These are phyloP conservation scores for Helicocarpus griseus DNA, from an alignment of 2,329 filamentous ascomycete genomes.

Conservation along the genomic window DNA sequence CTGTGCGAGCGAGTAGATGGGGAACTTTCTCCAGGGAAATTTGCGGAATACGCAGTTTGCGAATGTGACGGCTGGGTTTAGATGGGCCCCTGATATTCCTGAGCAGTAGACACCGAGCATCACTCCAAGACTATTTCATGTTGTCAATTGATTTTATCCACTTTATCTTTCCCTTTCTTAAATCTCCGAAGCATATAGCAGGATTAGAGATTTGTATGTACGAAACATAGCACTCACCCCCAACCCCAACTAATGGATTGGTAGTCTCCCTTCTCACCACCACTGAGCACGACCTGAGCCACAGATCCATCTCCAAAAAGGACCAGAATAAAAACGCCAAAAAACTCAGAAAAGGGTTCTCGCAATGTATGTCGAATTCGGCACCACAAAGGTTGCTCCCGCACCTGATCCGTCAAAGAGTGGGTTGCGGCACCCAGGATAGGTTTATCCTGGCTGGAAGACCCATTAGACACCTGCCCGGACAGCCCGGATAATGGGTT, in stretches of 20 bases:
- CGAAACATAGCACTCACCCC: constrained; percentile 25
- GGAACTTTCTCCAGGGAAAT: constrained; percentile 60
- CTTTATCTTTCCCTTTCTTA: background rate
- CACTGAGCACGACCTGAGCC: constrained; percentile 56
- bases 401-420: background rate
- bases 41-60: constrained; percentile 59
- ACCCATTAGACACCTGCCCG: background rate
- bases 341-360: constrained; percentile 58
- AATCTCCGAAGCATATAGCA: constrained; percentile 5
- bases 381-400: constrained; percentile 42
- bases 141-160: background rate
- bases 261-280: constrained; percentile 35
- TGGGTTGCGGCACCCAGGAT: background rate
- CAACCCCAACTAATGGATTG: constrained; percentile 45
- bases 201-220: background rate
- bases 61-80: constrained; percentile 63
- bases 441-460: background rate
- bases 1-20: constrained; percentile 58
- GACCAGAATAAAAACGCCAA: constrained; percentile 58
- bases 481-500: too few relatives aligned
- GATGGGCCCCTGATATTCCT: constrained; percentile 54
- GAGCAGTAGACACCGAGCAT: constrained; percentile 58
- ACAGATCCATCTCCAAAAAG: constrained; percentile 64
- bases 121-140: constrained; percentile 46
- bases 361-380: constrained; percentile 42